Percentiles rank a stretch among this genome's conserved stretches.
These are phyloP conservation scores for Ustilago bromivora DNA, from an alignment of 1,284 basidiomycete species.

Conservation along the genomic window DNA sequence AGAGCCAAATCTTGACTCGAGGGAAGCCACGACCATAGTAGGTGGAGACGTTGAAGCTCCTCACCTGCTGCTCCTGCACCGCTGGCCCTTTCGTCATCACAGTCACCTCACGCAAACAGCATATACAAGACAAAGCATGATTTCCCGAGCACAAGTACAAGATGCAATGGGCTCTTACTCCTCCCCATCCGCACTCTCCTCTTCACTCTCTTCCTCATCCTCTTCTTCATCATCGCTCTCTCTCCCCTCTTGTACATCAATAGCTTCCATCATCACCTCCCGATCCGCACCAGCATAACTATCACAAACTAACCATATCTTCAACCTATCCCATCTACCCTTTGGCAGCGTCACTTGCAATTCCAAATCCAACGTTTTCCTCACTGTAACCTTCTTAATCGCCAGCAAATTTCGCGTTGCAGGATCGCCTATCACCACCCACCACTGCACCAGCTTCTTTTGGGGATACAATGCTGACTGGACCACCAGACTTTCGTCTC, in stretches of 20 bases:
- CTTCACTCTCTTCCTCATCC: constrained; percentile 44
- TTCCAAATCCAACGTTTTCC: constrained; percentile 77
- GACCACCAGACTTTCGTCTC: constrained; percentile 77
- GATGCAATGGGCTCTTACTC: neutral
- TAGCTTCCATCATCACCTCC: constrained; percentile 54
- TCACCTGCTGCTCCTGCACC: too few relatives aligned
- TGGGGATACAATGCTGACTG: constrained; percentile 91
- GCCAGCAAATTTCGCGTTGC: constrained; percentile 80
- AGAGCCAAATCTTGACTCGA: too few relatives aligned
- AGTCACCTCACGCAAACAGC: neutral
- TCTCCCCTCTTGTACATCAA: constrained; percentile 60
- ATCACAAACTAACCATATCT: constrained; percentile 92
- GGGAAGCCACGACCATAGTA: too few relatives aligned
- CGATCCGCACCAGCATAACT: constrained; percentile 74
- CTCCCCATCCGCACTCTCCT: constrained; percentile 10
- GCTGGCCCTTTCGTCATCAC: too few relatives aligned
- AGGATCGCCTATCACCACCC: constrained; percentile 91
- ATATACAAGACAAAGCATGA: too few relatives aligned
- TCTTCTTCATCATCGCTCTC: constrained; percentile 58
- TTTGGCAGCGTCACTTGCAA: constrained; percentile 83
- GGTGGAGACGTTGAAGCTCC: too few relatives aligned
- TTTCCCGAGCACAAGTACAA: too few relatives aligned
- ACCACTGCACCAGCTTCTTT: constrained; percentile 95
- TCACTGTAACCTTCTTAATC: constrained; percentile 94
- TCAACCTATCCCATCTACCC: constrained; percentile 81